Conservation (phyloP, 176 grass and related monocot species). For the Carex scoparia region DNA sequence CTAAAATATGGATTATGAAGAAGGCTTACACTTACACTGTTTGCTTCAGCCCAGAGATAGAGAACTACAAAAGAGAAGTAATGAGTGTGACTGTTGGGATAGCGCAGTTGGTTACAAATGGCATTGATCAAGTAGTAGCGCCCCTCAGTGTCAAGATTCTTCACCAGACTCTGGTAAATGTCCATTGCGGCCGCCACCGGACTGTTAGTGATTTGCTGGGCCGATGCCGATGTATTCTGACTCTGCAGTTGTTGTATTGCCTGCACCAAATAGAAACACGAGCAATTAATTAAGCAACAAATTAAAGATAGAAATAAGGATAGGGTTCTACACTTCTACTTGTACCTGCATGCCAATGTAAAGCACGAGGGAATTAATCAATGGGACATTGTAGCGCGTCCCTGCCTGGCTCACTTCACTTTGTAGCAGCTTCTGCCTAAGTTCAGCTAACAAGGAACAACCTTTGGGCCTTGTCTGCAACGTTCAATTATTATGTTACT, state of each 20-base stretch:
- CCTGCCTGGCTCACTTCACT: constrained; percentile 64
- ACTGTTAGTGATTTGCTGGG: constrained; percentile 58
- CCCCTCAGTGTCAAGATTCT: constrained; percentile 81
- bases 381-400: constrained; percentile 81
- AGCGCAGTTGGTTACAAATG: constrained; percentile 80
- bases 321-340: neutral
- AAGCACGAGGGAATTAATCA: constrained; percentile 90
- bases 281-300: neutral
- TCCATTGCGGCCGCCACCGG: constrained; percentile 72
- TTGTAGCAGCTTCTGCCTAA: constrained; percentile 77
- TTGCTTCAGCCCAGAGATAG: constrained; percentile 78
- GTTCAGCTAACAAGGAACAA: constrained; percentile 66
- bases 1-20: neutral
- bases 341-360: constrained; percentile 89
- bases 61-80: constrained; percentile 91
- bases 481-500: neutral
- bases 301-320: neutral
- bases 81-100: constrained; percentile 93
- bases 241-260: constrained; percentile 82
- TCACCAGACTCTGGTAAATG: constrained; percentile 71
- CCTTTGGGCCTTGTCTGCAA: constrained; percentile 54
- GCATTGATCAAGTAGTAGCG: constrained; percentile 85
- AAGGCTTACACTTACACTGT: constrained; percentile 62
- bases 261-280: constrained; percentile 28
- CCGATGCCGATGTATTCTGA: constrained; percentile 39